Evolutionary conservation across 202 grass and related monocot genomes (phyloP).

Genomic region (Carex arenaria): DNA sequence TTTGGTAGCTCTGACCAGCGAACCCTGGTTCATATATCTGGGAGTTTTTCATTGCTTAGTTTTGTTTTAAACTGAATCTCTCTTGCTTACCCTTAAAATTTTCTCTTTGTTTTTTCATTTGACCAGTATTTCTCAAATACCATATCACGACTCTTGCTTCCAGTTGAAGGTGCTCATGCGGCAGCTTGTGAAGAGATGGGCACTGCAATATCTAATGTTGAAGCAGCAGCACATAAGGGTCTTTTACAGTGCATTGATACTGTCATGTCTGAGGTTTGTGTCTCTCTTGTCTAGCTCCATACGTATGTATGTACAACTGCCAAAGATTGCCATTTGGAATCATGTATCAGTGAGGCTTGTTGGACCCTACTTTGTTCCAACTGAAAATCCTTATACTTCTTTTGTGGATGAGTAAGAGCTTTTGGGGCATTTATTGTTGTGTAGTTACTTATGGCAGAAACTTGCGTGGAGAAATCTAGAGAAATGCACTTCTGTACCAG

Average conservation of each 20-base stretch:
- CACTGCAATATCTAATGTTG: slow-evolving; percentile 79
- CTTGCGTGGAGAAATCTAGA: neutral
- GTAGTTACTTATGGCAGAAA: neutral
- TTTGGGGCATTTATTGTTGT: neutral
- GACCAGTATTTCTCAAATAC: slow-evolving; percentile 86
- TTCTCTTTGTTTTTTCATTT: neutral
- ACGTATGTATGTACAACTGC: neutral
- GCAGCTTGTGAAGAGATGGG: slow-evolving; percentile 95
- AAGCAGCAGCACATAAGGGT: slow-evolving; percentile 92
- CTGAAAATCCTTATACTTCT: neutral
- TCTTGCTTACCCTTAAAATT: neutral
- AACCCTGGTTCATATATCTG: neutral
- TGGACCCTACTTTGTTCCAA: neutral
- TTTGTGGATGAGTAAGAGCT: neutral
- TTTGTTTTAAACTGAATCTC: neutral
- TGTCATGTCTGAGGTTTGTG: slow-evolving; percentile 85
- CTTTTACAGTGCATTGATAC: slow-evolving; percentile 94
- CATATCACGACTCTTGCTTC: slow-evolving; percentile 83
- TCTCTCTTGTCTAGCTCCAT: neutral
- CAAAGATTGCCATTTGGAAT: neutral
- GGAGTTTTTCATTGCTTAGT: slow-evolving; percentile 1
- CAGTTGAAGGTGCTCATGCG: slow-evolving; percentile 81
- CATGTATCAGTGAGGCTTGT: slow-evolving; percentile 6
- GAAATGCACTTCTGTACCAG: neutral
- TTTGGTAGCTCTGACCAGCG: neutral